Evolutionary conservation across 495 filamentous ascomycete species (phyloP), one percentile per base, ranked within the genome.

Genomic region (Aspergillus ostianus): DNA sequence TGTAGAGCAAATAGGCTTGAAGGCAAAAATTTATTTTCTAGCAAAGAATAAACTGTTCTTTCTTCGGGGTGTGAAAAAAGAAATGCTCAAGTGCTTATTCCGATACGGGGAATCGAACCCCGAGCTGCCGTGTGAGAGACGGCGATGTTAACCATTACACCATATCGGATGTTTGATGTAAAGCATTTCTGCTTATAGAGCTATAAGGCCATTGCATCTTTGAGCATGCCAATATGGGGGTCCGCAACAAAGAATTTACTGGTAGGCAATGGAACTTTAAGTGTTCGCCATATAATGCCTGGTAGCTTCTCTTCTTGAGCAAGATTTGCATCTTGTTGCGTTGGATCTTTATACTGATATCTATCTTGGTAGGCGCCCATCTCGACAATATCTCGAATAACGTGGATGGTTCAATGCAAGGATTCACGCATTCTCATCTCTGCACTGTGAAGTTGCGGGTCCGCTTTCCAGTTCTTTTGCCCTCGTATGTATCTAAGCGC

Each of bases 31-130:
- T n/a, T n/a, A n/a, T n/a, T n/a, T n/a, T n/a, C n/a, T n/a, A n/a
- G n/a, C 23, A 26, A 26, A 26, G 4, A 26, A 26, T 2, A 4
- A 26, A 32, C 29, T 32, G 30, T 1, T 12, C 10, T 12, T 32
- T 6, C 30, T 2, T 32, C 30, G 7, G 30, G 2, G 3, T 15
- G 10, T 1, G 13, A 10, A 41, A 41, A 41, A 41, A 41, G 36
- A 41, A 15, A 41, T 41, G 2, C 15, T 15, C 10, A 32, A 32
- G 29, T 32, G 27, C 0, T 6, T 20, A 10, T 55, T 70, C 67
- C 67, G 67, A 70, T 61, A 53, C 57, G 65, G 68, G 68, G 68
- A 70, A 70, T 70, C 68, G 68, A 70, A 70, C 68, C 68, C 68
- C 65, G 57, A 60, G 68, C 68, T 70, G 69, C 64, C 52, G 66